Evolutionary conservation across 2,329 filamentous ascomycete genomes (phyloP).

Genomic region (Fusarium odoratissimum): DNA sequence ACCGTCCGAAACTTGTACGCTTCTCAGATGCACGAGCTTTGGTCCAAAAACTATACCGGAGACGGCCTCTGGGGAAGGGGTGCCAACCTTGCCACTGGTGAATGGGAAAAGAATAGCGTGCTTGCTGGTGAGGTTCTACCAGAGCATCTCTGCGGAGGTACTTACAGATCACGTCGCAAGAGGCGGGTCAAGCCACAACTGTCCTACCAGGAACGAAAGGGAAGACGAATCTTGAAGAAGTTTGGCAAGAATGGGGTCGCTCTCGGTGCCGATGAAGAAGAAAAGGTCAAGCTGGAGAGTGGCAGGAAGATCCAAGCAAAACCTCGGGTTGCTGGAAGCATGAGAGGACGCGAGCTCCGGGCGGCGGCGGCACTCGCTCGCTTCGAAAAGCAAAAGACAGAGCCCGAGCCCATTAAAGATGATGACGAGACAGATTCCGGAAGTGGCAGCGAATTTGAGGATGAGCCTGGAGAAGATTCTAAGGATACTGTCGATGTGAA

Average conservation of each 20-base stretch:
- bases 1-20: constrained; percentile 79
- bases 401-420: constrained; percentile 50
- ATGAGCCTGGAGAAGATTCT: constrained; percentile 54
- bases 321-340: constrained; percentile 79
- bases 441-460: constrained; percentile 63
- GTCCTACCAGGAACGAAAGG: constrained; percentile 78
- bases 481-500: constrained; percentile 73
- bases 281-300: constrained; percentile 74
- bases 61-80: constrained; percentile 88
- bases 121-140: constrained; percentile 68
- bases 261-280: constrained; percentile 75
- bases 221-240: constrained; percentile 78
- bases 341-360: constrained; percentile 78
- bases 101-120: constrained; percentile 66
- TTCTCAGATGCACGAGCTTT: constrained; percentile 75
- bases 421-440: constrained; percentile 54
- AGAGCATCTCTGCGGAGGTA: constrained; percentile 84
- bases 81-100: constrained; percentile 68
- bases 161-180: constrained; percentile 73
- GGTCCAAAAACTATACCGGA: constrained; percentile 77
- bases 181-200: constrained; percentile 63
- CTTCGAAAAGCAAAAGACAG: constrained; percentile 71
- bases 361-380: constrained; percentile 81
- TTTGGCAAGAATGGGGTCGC: constrained; percentile 78
- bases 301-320: constrained; percentile 72